These are phyloP conservation scores for Anisodus tanguticus DNA, from an alignment of 257 asterid genomes.

Conservation along the genomic window DNA sequence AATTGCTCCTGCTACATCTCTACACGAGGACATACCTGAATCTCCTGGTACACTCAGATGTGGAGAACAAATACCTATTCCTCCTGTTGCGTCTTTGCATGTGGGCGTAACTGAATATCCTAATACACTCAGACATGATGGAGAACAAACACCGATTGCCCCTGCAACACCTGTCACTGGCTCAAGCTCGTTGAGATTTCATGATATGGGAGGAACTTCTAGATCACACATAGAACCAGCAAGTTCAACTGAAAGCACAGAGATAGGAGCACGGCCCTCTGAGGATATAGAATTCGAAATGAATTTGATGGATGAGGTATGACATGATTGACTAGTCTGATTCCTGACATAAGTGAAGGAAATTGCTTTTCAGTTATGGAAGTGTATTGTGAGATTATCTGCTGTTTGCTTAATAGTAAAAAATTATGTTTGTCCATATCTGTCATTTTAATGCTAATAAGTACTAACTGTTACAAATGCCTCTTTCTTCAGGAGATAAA, in stretches of 20 bases:
- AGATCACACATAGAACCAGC: conserved; percentile 44
- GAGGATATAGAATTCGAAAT: conserved; percentile 47
- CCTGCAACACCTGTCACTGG: conserved; percentile 66
- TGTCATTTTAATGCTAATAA: background rate
- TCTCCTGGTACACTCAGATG: conserved; percentile 34
- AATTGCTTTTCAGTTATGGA: background rate
- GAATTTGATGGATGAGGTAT: conserved; percentile 55
- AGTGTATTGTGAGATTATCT: background rate
- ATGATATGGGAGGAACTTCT: conserved; percentile 46
- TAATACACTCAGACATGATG: conserved; percentile 30
- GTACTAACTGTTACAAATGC: conserved; percentile 25
- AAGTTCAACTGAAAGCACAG: conserved; percentile 46
- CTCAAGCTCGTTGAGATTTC: conserved; percentile 44
- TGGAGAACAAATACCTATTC: conserved; percentile 41
- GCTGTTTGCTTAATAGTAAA: conserved; percentile 6
- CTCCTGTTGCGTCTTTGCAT: conserved; percentile 14
- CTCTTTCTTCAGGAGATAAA: conserved; percentile 53
- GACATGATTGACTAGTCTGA: background rate
- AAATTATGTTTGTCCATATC: background rate
- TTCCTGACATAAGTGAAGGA: background rate
- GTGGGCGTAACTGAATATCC: conserved; percentile 33
- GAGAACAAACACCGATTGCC: conserved; percentile 55
- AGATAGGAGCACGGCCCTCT: conserved; percentile 35
- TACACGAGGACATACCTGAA: conserved; percentile 18
- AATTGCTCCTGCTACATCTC: background rate